Base-by-base conservation (phyloP, 2,329 filamentous ascomycete species). In the Didymella glomerata region DNA sequence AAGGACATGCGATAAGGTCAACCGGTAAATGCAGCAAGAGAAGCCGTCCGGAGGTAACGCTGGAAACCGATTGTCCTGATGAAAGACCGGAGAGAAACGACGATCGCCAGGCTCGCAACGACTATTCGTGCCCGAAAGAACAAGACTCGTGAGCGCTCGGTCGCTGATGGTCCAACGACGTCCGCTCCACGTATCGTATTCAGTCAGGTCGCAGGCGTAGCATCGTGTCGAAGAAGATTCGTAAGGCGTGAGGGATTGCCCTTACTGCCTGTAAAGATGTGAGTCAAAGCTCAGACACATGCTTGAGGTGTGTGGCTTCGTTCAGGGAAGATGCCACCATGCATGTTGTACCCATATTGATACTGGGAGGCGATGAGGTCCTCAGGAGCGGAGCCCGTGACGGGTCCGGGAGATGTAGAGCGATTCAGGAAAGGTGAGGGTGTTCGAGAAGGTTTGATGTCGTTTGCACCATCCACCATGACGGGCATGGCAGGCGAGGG, bases 311-410 rank as follows among this genome's bases (percentile, higher is more conserved):
- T 76, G 48, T 81, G 79, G 49, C 77, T 74, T 25, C 66, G 69
- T 59, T 82, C 80, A 47, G 75, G 73, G 51, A 83, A 78, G 54
- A 82, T 78, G 38, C 76, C 76, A 61, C 76, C 76, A 57, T 80
- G 77, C 70, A 74, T 71, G 45, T 67, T 69, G 58, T 72, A 73
- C 71, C 69, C 66, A 66, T 80, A 83, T 20, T 79, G 75, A 68
- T 79, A 81, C 51, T 76, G 73, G 56, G 80, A 80, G 16, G 73
- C 66, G 41, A 73, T 68, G 36, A 77, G 73, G 54, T 81, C 78
- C 50, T 77, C 75, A 58, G 77, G 73, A 48, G 71, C 75, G 38
- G 77, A 75, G 47, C 76, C 75, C 28, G 76, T 76, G 24, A 78
- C 67, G 28, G 78, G 76, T 13, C 75, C 76, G n/a, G 77, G 79